Evolutionary conservation across 345 rosid genomes (phyloP).

Genomic region (Salix brachista): DNA sequence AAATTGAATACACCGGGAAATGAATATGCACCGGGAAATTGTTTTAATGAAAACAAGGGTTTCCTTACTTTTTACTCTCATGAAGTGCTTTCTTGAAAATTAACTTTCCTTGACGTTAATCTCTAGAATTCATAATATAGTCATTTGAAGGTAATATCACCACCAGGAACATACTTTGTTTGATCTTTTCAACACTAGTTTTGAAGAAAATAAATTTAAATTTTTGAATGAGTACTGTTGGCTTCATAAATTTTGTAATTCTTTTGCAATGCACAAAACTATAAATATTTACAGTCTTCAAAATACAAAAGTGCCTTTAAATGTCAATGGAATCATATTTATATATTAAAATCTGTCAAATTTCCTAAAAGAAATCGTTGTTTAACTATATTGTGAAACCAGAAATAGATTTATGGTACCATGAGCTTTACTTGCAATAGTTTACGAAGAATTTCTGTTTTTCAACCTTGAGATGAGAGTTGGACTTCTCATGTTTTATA

Average conservation of each 20-base stretch:
- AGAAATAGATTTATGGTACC: background rate
- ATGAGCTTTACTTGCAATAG: background rate
- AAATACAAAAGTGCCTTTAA: background rate
- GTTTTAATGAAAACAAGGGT: background rate
- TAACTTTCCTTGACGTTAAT: background rate
- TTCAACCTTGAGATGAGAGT: background rate
- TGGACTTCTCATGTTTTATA: background rate
- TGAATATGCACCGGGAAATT: background rate
- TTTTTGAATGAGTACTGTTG: background rate
- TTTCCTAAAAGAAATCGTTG: background rate
- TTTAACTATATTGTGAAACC: background rate
- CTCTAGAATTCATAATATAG: background rate
- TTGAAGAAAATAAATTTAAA: background rate
- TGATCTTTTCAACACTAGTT: background rate
- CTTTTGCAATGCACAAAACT: background rate
- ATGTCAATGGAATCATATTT: background rate
- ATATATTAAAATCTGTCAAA: background rate
- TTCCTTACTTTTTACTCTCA: background rate
- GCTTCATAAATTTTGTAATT: background rate
- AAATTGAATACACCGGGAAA: no score
- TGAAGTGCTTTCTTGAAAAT: background rate
- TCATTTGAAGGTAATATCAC: background rate
- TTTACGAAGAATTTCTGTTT: background rate
- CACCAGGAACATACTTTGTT: background rate
- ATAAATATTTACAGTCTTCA: background rate